These are phyloP conservation scores for Aspergillus ustus DNA, from an alignment of 2,329 filamentous ascomycete genomes.

Conservation along the genomic window DNA sequence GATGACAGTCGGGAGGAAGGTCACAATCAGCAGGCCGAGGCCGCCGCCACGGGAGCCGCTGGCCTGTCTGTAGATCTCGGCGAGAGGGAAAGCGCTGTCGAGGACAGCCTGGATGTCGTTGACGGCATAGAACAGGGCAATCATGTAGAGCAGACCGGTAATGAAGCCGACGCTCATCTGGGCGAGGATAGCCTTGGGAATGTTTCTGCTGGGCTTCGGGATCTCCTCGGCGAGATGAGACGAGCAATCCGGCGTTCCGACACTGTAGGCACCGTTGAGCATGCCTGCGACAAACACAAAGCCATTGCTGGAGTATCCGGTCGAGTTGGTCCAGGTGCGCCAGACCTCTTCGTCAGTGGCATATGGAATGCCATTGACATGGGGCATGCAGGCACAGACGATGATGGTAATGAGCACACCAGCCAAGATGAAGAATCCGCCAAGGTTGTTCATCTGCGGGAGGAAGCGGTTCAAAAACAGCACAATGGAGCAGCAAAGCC, in stretches of 20 bases:
- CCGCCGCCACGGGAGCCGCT: conserved; percentile 56
- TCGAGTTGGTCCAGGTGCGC: conserved; percentile 57
- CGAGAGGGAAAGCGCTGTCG: conserved; percentile 48
- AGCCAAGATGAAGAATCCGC: conserved; percentile 60
- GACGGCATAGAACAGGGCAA: conserved; percentile 58
- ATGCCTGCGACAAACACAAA: conserved; percentile 70
- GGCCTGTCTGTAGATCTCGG: conserved; percentile 54
- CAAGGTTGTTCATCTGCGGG: conserved; percentile 58
- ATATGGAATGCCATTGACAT: conserved; percentile 45
- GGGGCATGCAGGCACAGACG: conserved; percentile 60
- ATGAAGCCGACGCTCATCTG: conserved; percentile 55
- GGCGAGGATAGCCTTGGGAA: conserved; percentile 55
- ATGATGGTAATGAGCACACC: conserved; percentile 60
- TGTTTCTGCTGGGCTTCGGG: conserved; percentile 51
- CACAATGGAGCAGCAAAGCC: conserved; percentile 57
- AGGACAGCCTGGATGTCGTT: conserved; percentile 38
- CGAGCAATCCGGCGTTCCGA: conserved; percentile 69
- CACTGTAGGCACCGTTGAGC: conserved; percentile 70
- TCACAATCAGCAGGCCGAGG: conserved; percentile 62
- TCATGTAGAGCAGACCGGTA: conserved; percentile 54
- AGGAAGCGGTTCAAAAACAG: conserved; percentile 60
- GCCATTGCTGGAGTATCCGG: conserved; percentile 53
- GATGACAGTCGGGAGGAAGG: conserved; percentile 60
- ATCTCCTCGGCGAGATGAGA: conserved; percentile 71
- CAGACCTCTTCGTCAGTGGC: conserved; percentile 60